A percentile compares a stretch with the other conserved stretches of the same genome.
Evolutionary conservation across 2,329 filamentous ascomycete species (phyloP).

Genomic region (Xylaria sp.): DNA sequence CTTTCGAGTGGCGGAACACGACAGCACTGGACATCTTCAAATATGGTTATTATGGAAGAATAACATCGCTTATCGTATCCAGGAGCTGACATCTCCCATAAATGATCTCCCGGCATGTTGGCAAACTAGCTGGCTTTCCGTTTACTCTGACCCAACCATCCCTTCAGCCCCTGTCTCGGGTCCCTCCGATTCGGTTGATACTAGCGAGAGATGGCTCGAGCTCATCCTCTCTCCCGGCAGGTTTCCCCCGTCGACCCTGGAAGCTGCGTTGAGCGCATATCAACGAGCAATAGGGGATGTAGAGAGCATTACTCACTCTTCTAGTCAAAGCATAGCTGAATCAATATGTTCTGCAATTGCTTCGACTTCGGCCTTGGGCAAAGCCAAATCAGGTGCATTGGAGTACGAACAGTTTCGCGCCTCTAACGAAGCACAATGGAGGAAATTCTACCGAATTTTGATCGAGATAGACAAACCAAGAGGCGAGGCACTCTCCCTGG

Average conservation of each 20-base stretch:
- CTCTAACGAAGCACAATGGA: slow-evolving; percentile 86
- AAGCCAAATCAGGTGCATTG: slow-evolving; percentile 70
- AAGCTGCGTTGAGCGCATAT: slow-evolving; percentile 86
- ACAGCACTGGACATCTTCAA: slow-evolving; percentile 62
- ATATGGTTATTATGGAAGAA: slow-evolving; percentile 89
- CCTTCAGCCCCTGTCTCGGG: slow-evolving; percentile 68
- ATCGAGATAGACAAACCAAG: slow-evolving; percentile 87
- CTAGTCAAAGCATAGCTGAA: slow-evolving; percentile 73
- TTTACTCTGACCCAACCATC: slow-evolving; percentile 69
- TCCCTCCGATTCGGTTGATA: slow-evolving; percentile 73
- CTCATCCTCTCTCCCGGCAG: slow-evolving; percentile 85
- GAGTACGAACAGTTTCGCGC: slow-evolving; percentile 80
- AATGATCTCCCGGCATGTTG: slow-evolving; percentile 71
- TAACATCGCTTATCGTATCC: slow-evolving; percentile 80
- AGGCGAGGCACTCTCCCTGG: slow-evolving; percentile 82
- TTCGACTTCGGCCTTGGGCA: slow-evolving; percentile 73
- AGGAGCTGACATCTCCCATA: slow-evolving; percentile 78
- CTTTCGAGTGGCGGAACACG: slow-evolving; percentile 71
- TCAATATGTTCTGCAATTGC: slow-evolving; percentile 79
- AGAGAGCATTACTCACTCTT: slow-evolving; percentile 54
- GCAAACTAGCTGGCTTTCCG: slow-evolving; percentile 75
- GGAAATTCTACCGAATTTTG: slow-evolving; percentile 86
- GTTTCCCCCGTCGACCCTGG: slow-evolving; percentile 82
- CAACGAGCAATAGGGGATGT: slow-evolving; percentile 68
- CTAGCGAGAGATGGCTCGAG: slow-evolving; percentile 86